Base-by-base conservation (phyloP, 2,329 filamentous ascomycete genomes). In the Paradendryphiella salina region DNA sequence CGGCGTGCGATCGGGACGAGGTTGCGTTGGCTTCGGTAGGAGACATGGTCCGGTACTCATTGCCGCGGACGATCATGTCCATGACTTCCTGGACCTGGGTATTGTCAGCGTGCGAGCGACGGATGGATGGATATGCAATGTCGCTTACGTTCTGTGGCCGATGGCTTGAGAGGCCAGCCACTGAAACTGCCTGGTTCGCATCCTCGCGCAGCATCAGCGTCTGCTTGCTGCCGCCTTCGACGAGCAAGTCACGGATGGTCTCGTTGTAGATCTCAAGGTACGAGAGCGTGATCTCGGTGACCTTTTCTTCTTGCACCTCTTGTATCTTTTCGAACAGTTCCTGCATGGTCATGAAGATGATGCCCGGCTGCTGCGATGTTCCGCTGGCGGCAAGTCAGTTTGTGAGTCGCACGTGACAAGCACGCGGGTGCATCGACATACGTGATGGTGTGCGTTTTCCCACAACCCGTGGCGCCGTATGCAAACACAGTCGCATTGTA, bases 251-350 rank as follows among this genome's bases (percentile, higher is more conserved):
- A 44, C 94, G 89, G 65, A 99, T 99, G 0, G 92, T 96, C 77
- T 99, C 94, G 71, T 99, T 99, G 80, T 99, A 99, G 58, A 99
- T 99, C 71, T 99, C 94, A 31, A 99, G 82, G 67, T 97, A 99
- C 0, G 92, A 96, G 13, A 99, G 83, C 0, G 92, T 90, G 46
- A 99, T 80, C 66, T 97, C 94, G 3, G 91, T 94, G 21, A 85
- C 80, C 75, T 96, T 97, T 54, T 96, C 91, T 50, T 88, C 85
- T 56, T 86, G 87, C 46, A 89, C 78, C 49, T 97, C 94, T n/a
- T 81, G 79, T 61, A 99, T 96, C 73, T 93, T 90, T 76, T 99
- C 94, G 68, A 99, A 99, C 18, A 99, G 80, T 75, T 99, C 94
- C 74, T 97, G 93, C 92, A 99, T 99, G 1, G 94, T 97, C 65